A percentile compares a stretch with the other conserved stretches of the same genome.
Evolutionary conservation across 2,329 filamentous ascomycete genomes (phyloP).

Genomic region (Mycosphaerella arachidis): DNA sequence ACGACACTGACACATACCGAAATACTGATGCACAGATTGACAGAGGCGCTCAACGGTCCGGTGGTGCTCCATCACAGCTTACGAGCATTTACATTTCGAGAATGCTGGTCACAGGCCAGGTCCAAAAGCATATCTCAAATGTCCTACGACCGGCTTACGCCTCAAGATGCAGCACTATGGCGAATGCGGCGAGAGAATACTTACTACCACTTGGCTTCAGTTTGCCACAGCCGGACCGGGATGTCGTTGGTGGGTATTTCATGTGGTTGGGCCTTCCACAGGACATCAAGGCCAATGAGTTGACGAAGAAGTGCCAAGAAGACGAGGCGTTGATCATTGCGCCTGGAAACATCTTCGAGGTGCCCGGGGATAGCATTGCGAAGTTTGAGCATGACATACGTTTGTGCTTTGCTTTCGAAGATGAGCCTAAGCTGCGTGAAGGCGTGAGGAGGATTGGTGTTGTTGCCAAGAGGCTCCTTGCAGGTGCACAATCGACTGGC

Average conservation of each 20-base stretch:
- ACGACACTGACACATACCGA: neutral
- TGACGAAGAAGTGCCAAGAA: constrained; percentile 54
- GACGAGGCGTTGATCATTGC: constrained; percentile 66
- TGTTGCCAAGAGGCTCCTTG: constrained; percentile 42
- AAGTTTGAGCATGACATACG: constrained; percentile 58
- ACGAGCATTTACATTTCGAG: constrained; percentile 54
- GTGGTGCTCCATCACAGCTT: constrained; percentile 57
- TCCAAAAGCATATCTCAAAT: constrained; percentile 51
- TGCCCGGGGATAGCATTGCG: constrained; percentile 45
- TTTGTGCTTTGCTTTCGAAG: constrained; percentile 70
- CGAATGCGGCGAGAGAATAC: constrained; percentile 54
- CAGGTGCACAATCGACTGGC: constrained; percentile 1
- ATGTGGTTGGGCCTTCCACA: constrained; percentile 68
- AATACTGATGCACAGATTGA: constrained; percentile 10
- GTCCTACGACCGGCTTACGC: constrained; percentile 55
- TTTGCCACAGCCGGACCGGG: constrained; percentile 40
- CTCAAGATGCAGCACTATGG: constrained; percentile 51
- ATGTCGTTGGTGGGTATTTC: constrained; percentile 75
- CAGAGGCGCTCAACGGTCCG: constrained; percentile 52
- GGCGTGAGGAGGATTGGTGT: constrained; percentile 60
- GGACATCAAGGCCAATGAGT: constrained; percentile 48
- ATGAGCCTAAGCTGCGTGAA: constrained; percentile 61
- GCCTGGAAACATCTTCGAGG: constrained; percentile 64
- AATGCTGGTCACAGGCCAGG: constrained; percentile 48
- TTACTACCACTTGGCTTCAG: constrained; percentile 61